phyloP scores from a whole-genome alignment of 1,284 basidiomycete genomes.

The Marasmius tenuissimus region DNA sequence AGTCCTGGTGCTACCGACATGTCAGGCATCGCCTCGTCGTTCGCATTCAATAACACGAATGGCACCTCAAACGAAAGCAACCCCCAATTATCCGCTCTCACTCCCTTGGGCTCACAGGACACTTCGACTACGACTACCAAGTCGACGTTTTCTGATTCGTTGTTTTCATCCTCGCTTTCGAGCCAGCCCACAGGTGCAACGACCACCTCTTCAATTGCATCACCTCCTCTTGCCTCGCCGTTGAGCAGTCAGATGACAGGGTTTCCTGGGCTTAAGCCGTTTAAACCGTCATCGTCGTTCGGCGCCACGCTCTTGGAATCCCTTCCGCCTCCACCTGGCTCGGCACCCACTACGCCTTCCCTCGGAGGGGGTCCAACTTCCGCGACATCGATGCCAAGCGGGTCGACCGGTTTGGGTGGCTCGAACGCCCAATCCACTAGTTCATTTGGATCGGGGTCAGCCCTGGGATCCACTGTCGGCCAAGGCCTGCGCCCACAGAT shows the following conservation, averaged over 20 bases:
- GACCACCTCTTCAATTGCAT: conserved; percentile 29
- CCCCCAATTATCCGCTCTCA: conserved; percentile 18
- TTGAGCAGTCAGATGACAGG: conserved; percentile 82
- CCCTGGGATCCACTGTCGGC: conserved; percentile 43
- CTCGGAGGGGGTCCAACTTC: conserved; percentile 24
- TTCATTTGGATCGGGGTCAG: conserved; percentile 26
- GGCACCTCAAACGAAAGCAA: conserved; percentile 7
- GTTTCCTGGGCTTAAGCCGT: conserved; percentile 80
- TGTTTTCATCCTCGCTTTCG: conserved; percentile 48
- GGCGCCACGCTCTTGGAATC: conserved; percentile 80
- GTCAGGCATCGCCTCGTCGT: conserved; percentile 70
- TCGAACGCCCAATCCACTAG: conserved; percentile 34
- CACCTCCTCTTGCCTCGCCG: conserved; percentile 26
- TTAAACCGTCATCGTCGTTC: conserved; percentile 90
- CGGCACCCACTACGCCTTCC: conserved; percentile 50
- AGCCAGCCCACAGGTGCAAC: conserved; percentile 52
- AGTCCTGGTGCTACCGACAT: conserved; percentile 52
- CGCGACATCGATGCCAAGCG: background rate
- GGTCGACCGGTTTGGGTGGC: conserved; percentile 15
- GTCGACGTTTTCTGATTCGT: conserved; percentile 47
- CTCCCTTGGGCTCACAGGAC: conserved; percentile 29
- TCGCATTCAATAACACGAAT: conserved; percentile 43
- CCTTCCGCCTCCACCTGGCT: conserved; percentile 70
- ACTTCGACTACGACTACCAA: conserved; percentile 40
- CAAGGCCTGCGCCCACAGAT: conserved; percentile 71